phyloP scores from a whole-genome alignment of 306 rosid genomes.

The Lathyrus sativus region DNA sequence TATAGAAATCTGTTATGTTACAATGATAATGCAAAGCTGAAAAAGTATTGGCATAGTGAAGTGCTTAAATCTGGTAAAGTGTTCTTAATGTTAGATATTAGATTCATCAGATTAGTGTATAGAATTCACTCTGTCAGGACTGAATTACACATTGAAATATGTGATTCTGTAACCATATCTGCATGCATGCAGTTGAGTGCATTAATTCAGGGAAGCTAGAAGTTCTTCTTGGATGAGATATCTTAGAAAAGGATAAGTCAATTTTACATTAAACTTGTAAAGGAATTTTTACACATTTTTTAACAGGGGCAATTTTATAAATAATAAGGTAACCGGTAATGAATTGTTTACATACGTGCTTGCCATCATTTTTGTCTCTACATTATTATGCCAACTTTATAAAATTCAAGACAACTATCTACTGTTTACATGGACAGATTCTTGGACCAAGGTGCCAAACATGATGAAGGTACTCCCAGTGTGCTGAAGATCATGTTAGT shows the following conservation, averaged over 20 bases:
- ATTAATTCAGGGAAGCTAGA: conserved; percentile 13
- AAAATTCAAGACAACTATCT: conserved; percentile 13
- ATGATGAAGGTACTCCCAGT: conserved; percentile 51
- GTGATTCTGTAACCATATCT: conserved; percentile 26
- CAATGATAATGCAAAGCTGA: not conserved
- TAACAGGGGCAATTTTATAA: not conserved
- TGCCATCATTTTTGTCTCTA: conserved; percentile 9
- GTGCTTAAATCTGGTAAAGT: conserved; percentile 5
- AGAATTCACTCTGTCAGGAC: conserved; percentile 9
- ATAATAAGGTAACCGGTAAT: conserved; percentile 32
- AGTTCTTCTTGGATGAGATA: conserved; percentile 17
- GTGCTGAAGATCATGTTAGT: conserved; percentile 63
- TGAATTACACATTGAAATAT: conserved; percentile 30
- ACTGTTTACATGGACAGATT: conserved; percentile 49
- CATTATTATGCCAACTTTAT: conserved; percentile 10
- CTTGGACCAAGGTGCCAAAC: conserved; percentile 47
- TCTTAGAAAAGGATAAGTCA: conserved; percentile 29
- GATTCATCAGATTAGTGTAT: conserved; percentile 29
- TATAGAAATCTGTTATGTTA: conserved; percentile 17
- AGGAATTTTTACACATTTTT: conserved; percentile 6
- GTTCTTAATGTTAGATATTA: conserved; percentile 21
- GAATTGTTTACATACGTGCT: conserved; percentile 14
- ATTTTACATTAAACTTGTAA: conserved; percentile 22
- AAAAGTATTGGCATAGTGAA: conserved; percentile 1
- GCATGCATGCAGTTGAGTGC: conserved; percentile 20